Evolutionary conservation across 1,284 basidiomycete genomes (phyloP).

Genomic region (Tremellales sp.): DNA sequence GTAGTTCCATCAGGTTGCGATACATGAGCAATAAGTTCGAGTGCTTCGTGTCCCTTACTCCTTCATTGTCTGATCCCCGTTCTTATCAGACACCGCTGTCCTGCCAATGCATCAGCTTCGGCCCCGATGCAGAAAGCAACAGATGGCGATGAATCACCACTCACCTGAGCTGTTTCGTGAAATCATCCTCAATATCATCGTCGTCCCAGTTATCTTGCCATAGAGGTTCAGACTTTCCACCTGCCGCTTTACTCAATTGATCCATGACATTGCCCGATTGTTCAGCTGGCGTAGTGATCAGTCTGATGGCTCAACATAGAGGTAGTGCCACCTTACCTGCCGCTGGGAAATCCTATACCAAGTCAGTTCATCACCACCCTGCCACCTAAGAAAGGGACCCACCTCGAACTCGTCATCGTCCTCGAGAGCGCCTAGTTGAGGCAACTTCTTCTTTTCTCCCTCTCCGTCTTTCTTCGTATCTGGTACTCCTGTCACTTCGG

Average conservation of each 20-base stretch:
- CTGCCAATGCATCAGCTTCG: too few species aligned
- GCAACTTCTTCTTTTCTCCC: constrained; percentile 40
- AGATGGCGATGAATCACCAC: too few species aligned
- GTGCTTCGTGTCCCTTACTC: too few species aligned
- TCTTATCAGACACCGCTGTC: too few species aligned
- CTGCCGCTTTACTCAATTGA: constrained; percentile 29
- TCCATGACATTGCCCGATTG: constrained; percentile 38
- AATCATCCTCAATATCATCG: constrained; percentile 96
- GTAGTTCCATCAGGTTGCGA: too few species aligned
- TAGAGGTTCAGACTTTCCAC: constrained; percentile 53
- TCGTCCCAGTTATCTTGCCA: constrained; percentile 99
- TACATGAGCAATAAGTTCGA: too few species aligned
- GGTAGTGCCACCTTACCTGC: constrained; percentile 20
- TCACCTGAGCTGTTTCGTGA: constrained; percentile 89
- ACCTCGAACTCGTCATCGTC: constrained; percentile 52
- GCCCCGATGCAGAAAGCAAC: too few species aligned
- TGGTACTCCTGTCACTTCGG: neutral
- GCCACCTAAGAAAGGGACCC: constrained; percentile 14
- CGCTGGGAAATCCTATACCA: constrained; percentile 45
- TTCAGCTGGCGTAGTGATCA: too few species aligned
- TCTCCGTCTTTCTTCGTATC: constrained; percentile 1
- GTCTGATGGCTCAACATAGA: neutral
- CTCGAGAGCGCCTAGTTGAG: constrained; percentile 48
- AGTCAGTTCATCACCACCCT: neutral
- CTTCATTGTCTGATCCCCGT: constrained; percentile 45